Evolutionary conservation across 2,329 filamentous ascomycete species (phyloP).

Genomic region (Pseudohalonectria lignicola): DNA sequence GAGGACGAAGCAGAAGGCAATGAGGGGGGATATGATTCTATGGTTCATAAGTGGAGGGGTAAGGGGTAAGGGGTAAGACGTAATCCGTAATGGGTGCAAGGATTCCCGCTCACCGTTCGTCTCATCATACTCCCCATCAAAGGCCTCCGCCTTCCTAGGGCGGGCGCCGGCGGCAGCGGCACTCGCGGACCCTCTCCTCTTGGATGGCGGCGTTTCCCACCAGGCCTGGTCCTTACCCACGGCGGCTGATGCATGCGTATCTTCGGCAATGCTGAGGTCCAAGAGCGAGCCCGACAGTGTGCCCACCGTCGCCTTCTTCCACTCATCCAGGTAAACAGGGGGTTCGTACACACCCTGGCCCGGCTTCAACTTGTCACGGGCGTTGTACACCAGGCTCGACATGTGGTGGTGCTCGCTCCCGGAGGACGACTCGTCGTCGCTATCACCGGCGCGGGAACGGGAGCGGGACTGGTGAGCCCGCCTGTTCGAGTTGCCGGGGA

Average conservation of each 20-base stretch:
- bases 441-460: constrained; percentile 18
- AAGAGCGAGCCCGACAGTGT: constrained; percentile 47
- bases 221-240: constrained; percentile 50
- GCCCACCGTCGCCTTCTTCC: constrained; percentile 57
- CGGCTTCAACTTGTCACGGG: constrained; percentile 28
- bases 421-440: constrained; percentile 17
- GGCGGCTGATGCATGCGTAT: constrained; percentile 15
- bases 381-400: constrained; percentile 30
- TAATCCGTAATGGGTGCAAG: too few species aligned
- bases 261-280: constrained; percentile 44
- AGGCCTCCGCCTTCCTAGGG: constrained; percentile 48
- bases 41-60: too few species aligned
- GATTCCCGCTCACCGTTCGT: constrained; percentile 43
- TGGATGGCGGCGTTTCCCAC: constrained; percentile 56
- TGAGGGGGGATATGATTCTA: too few species aligned
- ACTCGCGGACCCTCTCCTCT: constrained; percentile 34
- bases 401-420: constrained; percentile 18
- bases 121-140: constrained; percentile 58
- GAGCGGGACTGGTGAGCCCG: constrained; percentile 5
- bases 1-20: too few species aligned
- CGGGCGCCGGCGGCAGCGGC: constrained; percentile 19
- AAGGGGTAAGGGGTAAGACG: too few species aligned
- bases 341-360: constrained; percentile 47
- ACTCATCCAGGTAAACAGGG: constrained; percentile 56
- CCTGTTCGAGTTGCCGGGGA: constrained; percentile 1